phyloP scores from a whole-genome alignment of 2,329 filamentous ascomycete species.

The Ceratocystis alfenasii region DNA sequence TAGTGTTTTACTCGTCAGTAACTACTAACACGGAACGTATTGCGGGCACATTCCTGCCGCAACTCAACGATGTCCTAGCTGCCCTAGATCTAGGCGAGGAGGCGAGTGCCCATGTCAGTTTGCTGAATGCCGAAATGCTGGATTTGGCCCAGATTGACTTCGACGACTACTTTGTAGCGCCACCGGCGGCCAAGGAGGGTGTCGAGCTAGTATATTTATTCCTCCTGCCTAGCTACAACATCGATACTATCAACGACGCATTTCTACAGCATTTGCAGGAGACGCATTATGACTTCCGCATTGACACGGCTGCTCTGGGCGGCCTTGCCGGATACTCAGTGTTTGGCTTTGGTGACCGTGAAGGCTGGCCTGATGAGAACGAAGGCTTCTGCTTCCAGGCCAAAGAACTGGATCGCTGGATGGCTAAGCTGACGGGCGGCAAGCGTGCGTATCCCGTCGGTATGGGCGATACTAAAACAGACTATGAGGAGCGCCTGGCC shows the following conservation, averaged over 20 bases:
- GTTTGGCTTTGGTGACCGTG: slow-evolving; percentile 83
- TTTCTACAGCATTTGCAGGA: slow-evolving; percentile 81
- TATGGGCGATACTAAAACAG: slow-evolving; percentile 72
- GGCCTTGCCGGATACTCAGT: slow-evolving; percentile 75
- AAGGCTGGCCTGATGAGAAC: slow-evolving; percentile 82
- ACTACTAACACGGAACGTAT: slow-evolving; percentile 71
- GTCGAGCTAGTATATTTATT: slow-evolving; percentile 69
- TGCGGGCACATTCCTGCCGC: slow-evolving; percentile 50
- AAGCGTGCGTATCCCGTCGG: slow-evolving; percentile 84
- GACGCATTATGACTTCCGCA: slow-evolving; percentile 92
- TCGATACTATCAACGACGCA: slow-evolving; percentile 79
- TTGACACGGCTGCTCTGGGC: slow-evolving; percentile 75
- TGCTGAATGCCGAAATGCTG: slow-evolving; percentile 50
- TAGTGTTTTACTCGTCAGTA: slow-evolving; percentile 83
- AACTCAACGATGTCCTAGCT: slow-evolving; percentile 42
- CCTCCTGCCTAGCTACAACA: slow-evolving; percentile 83
- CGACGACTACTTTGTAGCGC: slow-evolving; percentile 79
- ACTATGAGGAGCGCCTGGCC: slow-evolving; percentile 51
- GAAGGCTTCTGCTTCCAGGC: slow-evolving; percentile 92
- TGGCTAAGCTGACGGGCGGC: slow-evolving; percentile 81
- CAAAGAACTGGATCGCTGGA: slow-evolving; percentile 82
- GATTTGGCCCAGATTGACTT: slow-evolving; percentile 81
- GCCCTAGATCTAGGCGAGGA: slow-evolving; percentile 30
- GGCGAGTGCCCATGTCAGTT: slow-evolving; percentile 27
- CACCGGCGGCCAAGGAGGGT: slow-evolving; percentile 48